Evolutionary conservation across 2,329 filamentous ascomycete genomes (phyloP), one percentile per base, ranked within the genome.

Genomic region (Salinomyces thailandicus): DNA sequence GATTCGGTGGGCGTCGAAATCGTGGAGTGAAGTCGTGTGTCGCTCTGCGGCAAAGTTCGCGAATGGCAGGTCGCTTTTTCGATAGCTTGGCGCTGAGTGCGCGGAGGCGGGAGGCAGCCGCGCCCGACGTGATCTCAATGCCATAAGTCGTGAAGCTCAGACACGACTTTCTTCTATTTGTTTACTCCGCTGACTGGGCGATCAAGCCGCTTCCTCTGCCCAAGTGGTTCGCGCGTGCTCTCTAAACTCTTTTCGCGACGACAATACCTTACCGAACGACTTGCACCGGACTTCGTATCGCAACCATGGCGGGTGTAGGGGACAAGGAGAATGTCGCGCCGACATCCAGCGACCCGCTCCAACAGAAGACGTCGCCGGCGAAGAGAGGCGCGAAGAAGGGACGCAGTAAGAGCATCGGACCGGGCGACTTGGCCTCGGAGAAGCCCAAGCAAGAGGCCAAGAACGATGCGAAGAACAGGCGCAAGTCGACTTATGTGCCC

Each of bases 351-450:
- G 52, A 54, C 36, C 50, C 52, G 22, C 47, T 53, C 13, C 46
- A 49, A 31, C 39, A 37, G 18, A 46, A 43, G 34, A 44, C 43
- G 15, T 49, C 42, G 22, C 46, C 49, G 13, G 37, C 42, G 14
- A 52, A 50, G 27, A 52, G 48, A 19, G 57, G 56, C 35, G 62
- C 63, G 26, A 71, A 70, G 64, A 89, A 86, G 63, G 83, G 81
- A 40, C 79, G 91, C 47, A 95, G 89, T 63, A 96, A 95, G 68
- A 96, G 89, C 63, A 79, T 98, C 49, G 91, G 91, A 2, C 89
- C 91, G 12, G 91, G 89, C 34, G 86, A 87, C 17, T 63, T 94
- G 31, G 79, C 81, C 22, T 69, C 93, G 59, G 73, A 80, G 53
- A 74, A 73, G 30, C 22, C 40, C 16, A 54, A 51, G 40, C 45